A percentile compares a stretch with the other conserved stretches of the same genome.
These are phyloP conservation scores for Phyllosticta paracitricarpa DNA, from an alignment of 2,329 filamentous ascomycete genomes.

Conservation along the genomic window DNA sequence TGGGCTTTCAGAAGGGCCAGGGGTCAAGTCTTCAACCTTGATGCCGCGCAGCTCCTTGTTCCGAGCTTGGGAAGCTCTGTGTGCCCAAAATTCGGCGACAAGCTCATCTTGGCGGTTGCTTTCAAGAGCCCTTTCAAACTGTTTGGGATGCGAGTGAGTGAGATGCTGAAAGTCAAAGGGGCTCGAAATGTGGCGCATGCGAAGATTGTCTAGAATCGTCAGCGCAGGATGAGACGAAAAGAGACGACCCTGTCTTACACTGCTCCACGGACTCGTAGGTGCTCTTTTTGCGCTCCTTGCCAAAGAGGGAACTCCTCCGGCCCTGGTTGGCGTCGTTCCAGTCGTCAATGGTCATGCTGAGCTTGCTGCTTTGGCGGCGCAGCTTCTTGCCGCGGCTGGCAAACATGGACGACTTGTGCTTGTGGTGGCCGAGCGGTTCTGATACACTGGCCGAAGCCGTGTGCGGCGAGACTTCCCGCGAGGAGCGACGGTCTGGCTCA, in stretches of 20 bases:
- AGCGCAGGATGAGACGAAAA: constrained; percentile 1
- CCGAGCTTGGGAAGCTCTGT: constrained; percentile 43
- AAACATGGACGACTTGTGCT: constrained; percentile 20
- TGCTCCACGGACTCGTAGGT: constrained; percentile 16
- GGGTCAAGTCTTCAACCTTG: constrained; percentile 37
- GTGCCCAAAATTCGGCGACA: constrained; percentile 43
- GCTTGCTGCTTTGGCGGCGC: constrained; percentile 25
- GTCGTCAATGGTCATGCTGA: constrained; percentile 17
- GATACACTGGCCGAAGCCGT: constrained; percentile 15
- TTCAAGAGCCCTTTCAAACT: constrained; percentile 43
- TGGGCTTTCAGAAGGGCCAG: not conserved
- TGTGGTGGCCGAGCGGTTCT: constrained; percentile 18
- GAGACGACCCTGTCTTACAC: constrained; percentile 18
- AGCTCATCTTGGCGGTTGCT: constrained; percentile 41
- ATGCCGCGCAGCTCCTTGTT: constrained; percentile 42
- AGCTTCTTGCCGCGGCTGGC: constrained; percentile 22
- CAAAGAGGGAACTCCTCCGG: constrained; percentile 24
- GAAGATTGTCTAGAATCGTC: constrained; percentile 11
- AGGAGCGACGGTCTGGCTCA: constrained; percentile 18
- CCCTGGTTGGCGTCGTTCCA: constrained; percentile 19
- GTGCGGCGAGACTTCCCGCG: constrained; percentile 17
- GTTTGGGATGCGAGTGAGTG: constrained; percentile 47
- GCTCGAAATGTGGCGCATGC: constrained; percentile 41
- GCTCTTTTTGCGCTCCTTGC: constrained; percentile 20
- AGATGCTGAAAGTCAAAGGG: constrained; percentile 57